These are phyloP conservation scores for Posidonia australis DNA, from an alignment of 106 monocot genomes.

Conservation along the genomic window DNA sequence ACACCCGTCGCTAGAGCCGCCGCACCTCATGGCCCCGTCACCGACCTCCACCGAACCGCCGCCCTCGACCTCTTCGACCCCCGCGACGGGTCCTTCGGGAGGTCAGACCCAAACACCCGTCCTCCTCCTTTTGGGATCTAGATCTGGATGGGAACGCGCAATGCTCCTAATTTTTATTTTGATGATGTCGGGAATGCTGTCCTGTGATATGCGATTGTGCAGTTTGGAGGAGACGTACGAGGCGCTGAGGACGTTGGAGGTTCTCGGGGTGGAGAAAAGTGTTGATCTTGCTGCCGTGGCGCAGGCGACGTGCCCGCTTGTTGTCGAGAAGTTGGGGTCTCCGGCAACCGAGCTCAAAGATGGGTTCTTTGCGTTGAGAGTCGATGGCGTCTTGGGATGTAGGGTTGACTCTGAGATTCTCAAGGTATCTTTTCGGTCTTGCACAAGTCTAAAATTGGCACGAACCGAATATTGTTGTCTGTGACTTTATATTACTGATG, in stretches of 20 bases:
- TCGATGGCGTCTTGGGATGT: constrained; percentile 49
- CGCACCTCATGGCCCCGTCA: constrained; percentile 8
- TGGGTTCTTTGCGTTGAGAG: constrained; percentile 51
- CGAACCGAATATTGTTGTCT: background rate
- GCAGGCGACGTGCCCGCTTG: constrained; percentile 27
- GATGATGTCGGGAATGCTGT: background rate
- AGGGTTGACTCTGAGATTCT: constrained; percentile 25
- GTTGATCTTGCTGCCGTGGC: constrained; percentile 19
- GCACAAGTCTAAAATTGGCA: too few species aligned
- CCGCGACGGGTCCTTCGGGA: constrained; percentile 11
- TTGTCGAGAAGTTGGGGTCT: constrained; percentile 38
- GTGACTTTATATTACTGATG: background rate
- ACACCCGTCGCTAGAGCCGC: background rate
- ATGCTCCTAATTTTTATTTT: background rate
- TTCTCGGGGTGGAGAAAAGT: constrained; percentile 43
- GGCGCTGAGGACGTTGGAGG: constrained; percentile 65
- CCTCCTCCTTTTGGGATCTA: background rate
- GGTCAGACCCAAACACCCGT: background rate
- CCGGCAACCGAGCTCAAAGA: constrained; percentile 38
- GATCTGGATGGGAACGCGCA: constrained; percentile 2
- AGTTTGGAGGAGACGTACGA: constrained; percentile 83
- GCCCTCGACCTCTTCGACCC: constrained; percentile 11
- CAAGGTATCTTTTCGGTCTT: constrained; percentile 24
- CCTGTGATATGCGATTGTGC: constrained; percentile 6
- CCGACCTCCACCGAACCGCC: constrained; percentile 24